A percentile compares a stretch with the other conserved stretches of the same genome.
Conservation (phyloP, 352 stramenopile species). For the Phytophthora pisi region DNA sequence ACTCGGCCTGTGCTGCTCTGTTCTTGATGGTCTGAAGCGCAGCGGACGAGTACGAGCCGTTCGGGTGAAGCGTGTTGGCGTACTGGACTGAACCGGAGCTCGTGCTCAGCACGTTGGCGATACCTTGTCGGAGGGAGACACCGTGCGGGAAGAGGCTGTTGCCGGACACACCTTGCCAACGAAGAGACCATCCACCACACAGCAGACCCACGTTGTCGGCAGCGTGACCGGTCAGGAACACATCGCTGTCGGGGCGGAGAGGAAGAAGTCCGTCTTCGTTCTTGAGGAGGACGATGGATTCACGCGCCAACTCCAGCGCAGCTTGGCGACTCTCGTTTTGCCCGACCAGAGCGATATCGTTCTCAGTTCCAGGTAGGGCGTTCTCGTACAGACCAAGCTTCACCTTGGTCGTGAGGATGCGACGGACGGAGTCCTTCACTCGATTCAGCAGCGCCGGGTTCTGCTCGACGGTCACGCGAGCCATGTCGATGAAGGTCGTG, state of each 20-base stretch:
- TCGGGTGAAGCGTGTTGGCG: constrained; percentile 60
- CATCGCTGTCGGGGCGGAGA: constrained; percentile 29
- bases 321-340: constrained; percentile 51
- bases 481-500: constrained; percentile 57
- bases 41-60: constrained; percentile 56
- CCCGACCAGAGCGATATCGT: constrained; percentile 55
- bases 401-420: constrained; percentile 79
- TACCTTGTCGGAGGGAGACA: constrained; percentile 62
- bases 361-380: constrained; percentile 50
- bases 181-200: constrained; percentile 84
- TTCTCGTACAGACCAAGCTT: constrained; percentile 76
- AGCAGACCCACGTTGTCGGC: constrained; percentile 73
- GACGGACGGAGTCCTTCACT: constrained; percentile 59
- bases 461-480: constrained; percentile 43
- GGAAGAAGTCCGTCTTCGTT: constrained; percentile 72
- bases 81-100: constrained; percentile 35
- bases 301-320: constrained; percentile 72
- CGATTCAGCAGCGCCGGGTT: constrained; percentile 44
- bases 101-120: constrained; percentile 40
- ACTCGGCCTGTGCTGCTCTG: constrained; percentile 23
- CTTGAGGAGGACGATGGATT: constrained; percentile 88
- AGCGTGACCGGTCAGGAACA: constrained; percentile 77
- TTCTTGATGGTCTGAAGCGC: constrained; percentile 49
- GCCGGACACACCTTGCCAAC: constrained; percentile 86
- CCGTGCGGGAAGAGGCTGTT: constrained; percentile 70